Base-by-base conservation (phyloP, 345 rosid species). In the Eutrema heterophyllum region DNA sequence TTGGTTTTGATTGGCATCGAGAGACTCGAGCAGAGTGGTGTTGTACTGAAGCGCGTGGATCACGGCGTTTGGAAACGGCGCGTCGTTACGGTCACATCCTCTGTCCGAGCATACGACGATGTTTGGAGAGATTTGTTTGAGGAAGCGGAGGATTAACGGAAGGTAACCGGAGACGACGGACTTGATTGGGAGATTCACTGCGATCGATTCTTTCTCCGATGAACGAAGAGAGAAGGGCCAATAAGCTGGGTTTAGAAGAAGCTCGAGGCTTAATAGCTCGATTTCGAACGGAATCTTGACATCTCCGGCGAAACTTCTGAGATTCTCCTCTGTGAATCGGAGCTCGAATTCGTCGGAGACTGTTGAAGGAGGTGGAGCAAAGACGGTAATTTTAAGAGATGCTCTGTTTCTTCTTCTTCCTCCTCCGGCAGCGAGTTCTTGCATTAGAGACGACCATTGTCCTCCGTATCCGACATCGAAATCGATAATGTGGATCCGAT, bases 361-460 rank as follows among this genome's bases (percentile, higher is more conserved):
- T 0, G 84, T 64, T 0, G 86, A 70, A 0, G 83, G 85, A 8
- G 76, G 81, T n/a, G 78, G 61, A 51, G 87, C 87, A 45, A 91
- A 88, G 14, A 83, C 92, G 1, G 95, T 91, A 54, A 94, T 80
- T 65, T 85, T 91, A 1, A 94, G 82, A 8, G 85, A 78, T 29
- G 83, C 83, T 14, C 86, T 85, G 50, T 66, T 85, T 72, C 83
- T 76, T 55, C 71, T 76, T 48, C 56, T 51, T 26, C 62, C 71
- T 1, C 38, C 40, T 6, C 51, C 67, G 11, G 79, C 35, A 24
- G 86, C 88, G 33, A 94, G 96, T 58, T 94, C 98, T 72, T 91
- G 98, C 89, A 94, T 89, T 15, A 94, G 70, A 67, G 98, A 94
- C 15, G 98, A 87, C 96, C 97, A 91, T 71, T 91, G 97, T 43